Percentiles rank a stretch among this genome's conserved stretches.
Evolutionary conservation across 176 grass and related monocot genomes (phyloP).

Genomic region (Ananas comosus): DNA sequence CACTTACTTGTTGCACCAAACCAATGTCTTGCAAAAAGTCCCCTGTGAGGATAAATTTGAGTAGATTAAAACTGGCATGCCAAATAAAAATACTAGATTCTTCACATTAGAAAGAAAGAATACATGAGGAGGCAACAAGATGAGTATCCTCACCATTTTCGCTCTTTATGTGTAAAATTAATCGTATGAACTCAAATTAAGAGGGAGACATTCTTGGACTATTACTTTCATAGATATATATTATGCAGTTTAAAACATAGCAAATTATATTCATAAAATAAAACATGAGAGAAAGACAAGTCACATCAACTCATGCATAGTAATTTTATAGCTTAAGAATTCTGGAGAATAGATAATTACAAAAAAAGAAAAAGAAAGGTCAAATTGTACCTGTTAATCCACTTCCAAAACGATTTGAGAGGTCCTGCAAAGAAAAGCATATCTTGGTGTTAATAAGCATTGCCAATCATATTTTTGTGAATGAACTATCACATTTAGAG

Average conservation of each 20-base stretch:
- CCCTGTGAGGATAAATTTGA: conserved; percentile 40
- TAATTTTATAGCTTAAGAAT: too few species aligned
- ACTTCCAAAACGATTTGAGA: conserved; percentile 27
- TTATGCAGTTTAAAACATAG: too few species aligned
- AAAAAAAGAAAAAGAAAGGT: conserved; percentile 5
- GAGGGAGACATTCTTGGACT: too few species aligned
- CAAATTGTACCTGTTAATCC: conserved; percentile 42
- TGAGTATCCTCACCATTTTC: neutral
- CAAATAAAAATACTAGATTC: neutral
- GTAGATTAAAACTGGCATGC: neutral
- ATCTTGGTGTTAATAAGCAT: conserved; percentile 15
- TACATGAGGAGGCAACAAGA: neutral
- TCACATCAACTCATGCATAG: too few species aligned
- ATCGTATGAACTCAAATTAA: neutral
- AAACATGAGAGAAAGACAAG: too few species aligned
- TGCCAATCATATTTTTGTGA: neutral
- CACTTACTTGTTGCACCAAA: conserved; percentile 55
- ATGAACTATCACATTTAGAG: neutral
- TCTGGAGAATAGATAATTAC: neutral
- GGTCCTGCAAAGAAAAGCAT: conserved; percentile 37
- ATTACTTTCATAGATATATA: too few species aligned
- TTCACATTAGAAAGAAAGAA: neutral
- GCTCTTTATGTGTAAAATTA: neutral
- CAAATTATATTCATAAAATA: too few species aligned
- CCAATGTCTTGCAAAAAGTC: conserved; percentile 38